A percentile compares a stretch with the other conserved stretches of the same genome.
Conservation (phyloP, 2,329 filamentous ascomycete genomes). For the Orbilia quercus region DNA sequence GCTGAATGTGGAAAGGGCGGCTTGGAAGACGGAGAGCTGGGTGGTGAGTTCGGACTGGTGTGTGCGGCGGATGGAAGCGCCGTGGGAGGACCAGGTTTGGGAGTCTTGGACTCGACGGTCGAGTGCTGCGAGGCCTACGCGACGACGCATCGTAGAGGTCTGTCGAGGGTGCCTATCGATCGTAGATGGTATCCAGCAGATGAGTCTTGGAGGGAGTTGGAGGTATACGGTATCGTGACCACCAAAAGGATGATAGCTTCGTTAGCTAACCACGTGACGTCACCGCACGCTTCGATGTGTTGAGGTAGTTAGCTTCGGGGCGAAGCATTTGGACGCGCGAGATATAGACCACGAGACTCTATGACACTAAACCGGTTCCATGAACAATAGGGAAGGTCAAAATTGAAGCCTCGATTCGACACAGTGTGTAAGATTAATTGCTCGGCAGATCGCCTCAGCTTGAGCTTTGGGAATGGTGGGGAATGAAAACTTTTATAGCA, state of each 20-base stretch:
- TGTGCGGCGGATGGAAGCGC: slow-evolving; percentile 82
- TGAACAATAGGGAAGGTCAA: slow-evolving; percentile 8
- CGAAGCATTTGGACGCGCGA: not conserved
- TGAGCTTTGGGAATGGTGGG: not conserved
- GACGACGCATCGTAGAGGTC: slow-evolving; percentile 71
- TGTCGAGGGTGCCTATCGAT: not conserved
- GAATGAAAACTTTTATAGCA: slow-evolving; percentile 17
- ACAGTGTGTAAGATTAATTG: not conserved
- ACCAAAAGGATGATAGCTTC: not conserved
- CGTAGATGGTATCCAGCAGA: not conserved
- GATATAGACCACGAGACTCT: not conserved
- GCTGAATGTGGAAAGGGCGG: slow-evolving; percentile 92
- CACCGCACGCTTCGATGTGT: not conserved
- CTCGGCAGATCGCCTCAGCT: not conserved
- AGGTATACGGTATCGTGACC: not conserved
- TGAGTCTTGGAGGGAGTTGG: not conserved
- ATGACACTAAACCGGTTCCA: not conserved
- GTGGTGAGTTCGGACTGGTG: slow-evolving; percentile 89
- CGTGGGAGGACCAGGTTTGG: slow-evolving; percentile 62
- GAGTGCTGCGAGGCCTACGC: slow-evolving; percentile 90
- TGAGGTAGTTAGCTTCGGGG: not conserved
- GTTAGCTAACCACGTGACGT: slow-evolving; percentile 21
- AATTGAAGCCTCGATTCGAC: slow-evolving; percentile 1
- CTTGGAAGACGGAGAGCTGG: slow-evolving; percentile 95
- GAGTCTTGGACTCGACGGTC: slow-evolving; percentile 73